These are phyloP conservation scores for Hericium alpestre DNA, from an alignment of 768 basidiomycete species.

Conservation along the genomic window DNA sequence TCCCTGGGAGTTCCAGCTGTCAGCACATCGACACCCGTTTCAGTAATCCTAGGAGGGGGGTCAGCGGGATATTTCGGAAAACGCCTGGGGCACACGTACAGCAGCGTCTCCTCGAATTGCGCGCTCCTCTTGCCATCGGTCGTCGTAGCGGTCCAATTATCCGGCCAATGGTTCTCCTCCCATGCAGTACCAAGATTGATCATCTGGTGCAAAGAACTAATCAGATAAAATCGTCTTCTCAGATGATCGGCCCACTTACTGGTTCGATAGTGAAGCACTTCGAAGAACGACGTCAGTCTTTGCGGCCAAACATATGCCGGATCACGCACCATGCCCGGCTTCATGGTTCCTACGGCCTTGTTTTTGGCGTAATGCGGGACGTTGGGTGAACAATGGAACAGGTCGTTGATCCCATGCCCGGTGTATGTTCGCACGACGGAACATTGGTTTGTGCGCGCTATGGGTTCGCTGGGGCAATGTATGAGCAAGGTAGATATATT, in stretches of 20 bases:
- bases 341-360: conserved; percentile 89
- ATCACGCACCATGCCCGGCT: conserved; percentile 77
- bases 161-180: conserved; percentile 79
- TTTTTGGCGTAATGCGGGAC: conserved; percentile 93
- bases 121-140: conserved; percentile 84
- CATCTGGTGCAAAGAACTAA: conserved; percentile 47
- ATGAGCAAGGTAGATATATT: not conserved
- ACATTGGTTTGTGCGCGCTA: conserved; percentile 76
- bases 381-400: conserved; percentile 81
- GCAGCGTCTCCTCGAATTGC: conserved; percentile 93
- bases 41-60: conserved; percentile 60
- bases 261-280: conserved; percentile 67
- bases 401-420: conserved; percentile 80
- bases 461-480: conserved; percentile 51
- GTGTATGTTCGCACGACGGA: conserved; percentile 88
- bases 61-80: conserved; percentile 1
- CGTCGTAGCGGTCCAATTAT: conserved; percentile 95
- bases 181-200: conserved; percentile 77
- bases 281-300: conserved; percentile 12
- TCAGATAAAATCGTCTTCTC: conserved; percentile 4
- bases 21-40: conserved; percentile 80
- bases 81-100: conserved; percentile 44
- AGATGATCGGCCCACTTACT: conserved; percentile 27
- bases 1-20: conserved; percentile 43
- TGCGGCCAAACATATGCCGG: conserved; percentile 4